phyloP scores from a whole-genome alignment of 208 protist species.

The Blechomonas ayalai region DNA sequence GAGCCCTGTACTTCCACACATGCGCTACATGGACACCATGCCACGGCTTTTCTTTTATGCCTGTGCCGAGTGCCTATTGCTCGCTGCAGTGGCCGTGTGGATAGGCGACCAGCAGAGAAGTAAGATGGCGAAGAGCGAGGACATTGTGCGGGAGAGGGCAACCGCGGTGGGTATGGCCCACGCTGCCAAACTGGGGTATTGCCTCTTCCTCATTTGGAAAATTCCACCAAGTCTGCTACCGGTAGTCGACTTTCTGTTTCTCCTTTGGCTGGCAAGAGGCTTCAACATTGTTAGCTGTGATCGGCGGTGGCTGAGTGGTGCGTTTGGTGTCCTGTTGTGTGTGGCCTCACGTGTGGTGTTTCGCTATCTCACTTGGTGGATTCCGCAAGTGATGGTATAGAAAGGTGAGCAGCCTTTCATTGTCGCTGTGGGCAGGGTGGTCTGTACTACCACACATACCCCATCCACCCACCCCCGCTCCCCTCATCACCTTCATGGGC shows the following conservation, averaged over 20 bases:
- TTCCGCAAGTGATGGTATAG: conserved; percentile 17
- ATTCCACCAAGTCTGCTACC: conserved; percentile 52
- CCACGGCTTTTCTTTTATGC: conserved; percentile 52
- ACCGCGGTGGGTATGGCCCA: conserved; percentile 42
- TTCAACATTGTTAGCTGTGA: conserved; percentile 17
- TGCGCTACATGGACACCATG: conserved; percentile 42
- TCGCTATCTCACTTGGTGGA: conserved; percentile 61
- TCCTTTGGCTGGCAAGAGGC: conserved; percentile 58
- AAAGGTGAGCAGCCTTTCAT: not conserved
- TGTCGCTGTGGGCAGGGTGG: not conserved
- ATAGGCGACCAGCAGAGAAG: conserved; percentile 26
- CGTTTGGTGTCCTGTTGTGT: conserved; percentile 19
- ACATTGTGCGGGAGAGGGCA: conserved; percentile 39
- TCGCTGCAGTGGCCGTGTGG: conserved; percentile 38
- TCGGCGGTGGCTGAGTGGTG: conserved; percentile 16
- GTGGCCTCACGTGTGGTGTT: conserved; percentile 33
- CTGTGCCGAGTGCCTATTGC: conserved; percentile 48
- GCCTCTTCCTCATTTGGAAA: conserved; percentile 73
- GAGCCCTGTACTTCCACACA: conserved; percentile 25
- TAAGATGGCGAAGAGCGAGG: conserved; percentile 15
- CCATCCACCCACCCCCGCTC: too few species aligned
- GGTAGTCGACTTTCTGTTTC: conserved; percentile 59
- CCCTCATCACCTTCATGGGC: too few species aligned
- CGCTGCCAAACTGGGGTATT: conserved; percentile 49
- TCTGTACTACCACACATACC: too few species aligned